Evolutionary conservation across 306 rosid genomes (phyloP).

Genomic region (Inga oerstediana): DNA sequence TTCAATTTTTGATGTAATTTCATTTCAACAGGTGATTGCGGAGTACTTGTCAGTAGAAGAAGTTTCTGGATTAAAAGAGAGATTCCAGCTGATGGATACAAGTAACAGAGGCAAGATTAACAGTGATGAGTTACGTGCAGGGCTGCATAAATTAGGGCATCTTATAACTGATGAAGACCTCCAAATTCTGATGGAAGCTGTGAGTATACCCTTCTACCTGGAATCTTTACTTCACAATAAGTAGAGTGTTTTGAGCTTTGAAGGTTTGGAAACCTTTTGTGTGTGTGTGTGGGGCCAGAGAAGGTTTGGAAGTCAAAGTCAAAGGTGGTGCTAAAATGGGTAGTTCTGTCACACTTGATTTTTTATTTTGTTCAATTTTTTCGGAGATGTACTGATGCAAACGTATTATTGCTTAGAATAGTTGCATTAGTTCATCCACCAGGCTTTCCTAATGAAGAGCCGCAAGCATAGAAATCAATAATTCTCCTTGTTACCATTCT

Average conservation of each 20-base stretch:
- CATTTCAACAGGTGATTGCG: slow-evolving; percentile 77
- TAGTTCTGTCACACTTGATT: background rate
- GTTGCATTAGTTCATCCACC: background rate
- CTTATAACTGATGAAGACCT: slow-evolving; percentile 71
- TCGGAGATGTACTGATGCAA: slow-evolving; percentile 12
- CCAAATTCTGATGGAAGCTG: slow-evolving; percentile 91
- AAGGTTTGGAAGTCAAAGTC: background rate
- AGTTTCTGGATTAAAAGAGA: slow-evolving; percentile 88
- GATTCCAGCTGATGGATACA: slow-evolving; percentile 78
- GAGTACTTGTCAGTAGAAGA: slow-evolving; percentile 92
- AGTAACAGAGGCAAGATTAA: slow-evolving; percentile 71
- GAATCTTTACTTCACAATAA: slow-evolving; percentile 5
- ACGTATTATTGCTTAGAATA: background rate
- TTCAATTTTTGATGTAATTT: slow-evolving; percentile 25
- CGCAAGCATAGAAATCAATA: background rate
- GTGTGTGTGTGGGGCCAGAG: no score
- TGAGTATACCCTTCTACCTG: slow-evolving; percentile 51
- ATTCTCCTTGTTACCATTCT: slow-evolving; percentile 5
- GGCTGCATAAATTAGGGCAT: slow-evolving; percentile 90
- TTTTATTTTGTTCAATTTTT: background rate
- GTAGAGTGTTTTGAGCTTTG: background rate
- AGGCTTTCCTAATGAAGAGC: background rate
- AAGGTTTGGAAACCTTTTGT: background rate
- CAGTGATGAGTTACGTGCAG: slow-evolving; percentile 78
- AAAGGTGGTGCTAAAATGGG: background rate